These are phyloP conservation scores for Candida ortonii DNA, from an alignment of 805 yeast species.

Conservation along the genomic window DNA sequence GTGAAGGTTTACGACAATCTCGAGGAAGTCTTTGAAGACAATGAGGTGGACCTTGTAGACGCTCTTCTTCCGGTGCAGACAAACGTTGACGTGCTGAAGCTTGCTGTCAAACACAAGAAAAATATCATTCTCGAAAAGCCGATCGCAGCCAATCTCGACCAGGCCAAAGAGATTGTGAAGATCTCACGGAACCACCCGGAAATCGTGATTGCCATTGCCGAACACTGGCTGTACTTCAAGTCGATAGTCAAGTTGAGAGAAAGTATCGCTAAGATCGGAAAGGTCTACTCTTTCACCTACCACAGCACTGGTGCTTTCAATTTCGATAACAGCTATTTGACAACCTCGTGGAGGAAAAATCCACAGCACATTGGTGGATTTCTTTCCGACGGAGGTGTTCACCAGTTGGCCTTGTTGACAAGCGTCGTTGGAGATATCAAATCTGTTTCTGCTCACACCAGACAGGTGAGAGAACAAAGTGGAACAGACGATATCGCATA, in stretches of 20 bases:
- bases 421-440: conserved; percentile 75
- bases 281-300: conserved; percentile 65
- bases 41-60: conserved; percentile 73
- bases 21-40: conserved; percentile 64
- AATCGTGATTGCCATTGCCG: conserved; percentile 73
- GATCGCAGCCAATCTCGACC: conserved; percentile 78
- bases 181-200: conserved; percentile 54
- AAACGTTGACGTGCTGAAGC: conserved; percentile 65
- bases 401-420: conserved; percentile 84
- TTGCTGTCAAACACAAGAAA: conserved; percentile 70
- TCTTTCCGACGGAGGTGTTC: conserved; percentile 95
- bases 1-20: conserved; percentile 55
- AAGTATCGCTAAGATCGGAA: conserved; percentile 70
- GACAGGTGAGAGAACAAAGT: conserved; percentile 69
- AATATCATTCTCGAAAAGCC: conserved; percentile 89
- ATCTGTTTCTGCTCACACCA: conserved; percentile 70
- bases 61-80: conserved; percentile 86
- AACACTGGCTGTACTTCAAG: conserved; percentile 78
- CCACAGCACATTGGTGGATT: conserved; percentile 94
- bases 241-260: conserved; percentile 54
- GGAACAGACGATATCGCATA: conserved; percentile 83
- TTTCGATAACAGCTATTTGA: conserved; percentile 54
- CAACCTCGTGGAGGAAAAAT: conserved; percentile 81
- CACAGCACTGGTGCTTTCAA: conserved; percentile 73
- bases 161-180: conserved; percentile 76